Percentiles rank a stretch among this genome's conserved stretches.
Conservation (phyloP, 441 rosid species). For the Populus hybrid region DNA sequence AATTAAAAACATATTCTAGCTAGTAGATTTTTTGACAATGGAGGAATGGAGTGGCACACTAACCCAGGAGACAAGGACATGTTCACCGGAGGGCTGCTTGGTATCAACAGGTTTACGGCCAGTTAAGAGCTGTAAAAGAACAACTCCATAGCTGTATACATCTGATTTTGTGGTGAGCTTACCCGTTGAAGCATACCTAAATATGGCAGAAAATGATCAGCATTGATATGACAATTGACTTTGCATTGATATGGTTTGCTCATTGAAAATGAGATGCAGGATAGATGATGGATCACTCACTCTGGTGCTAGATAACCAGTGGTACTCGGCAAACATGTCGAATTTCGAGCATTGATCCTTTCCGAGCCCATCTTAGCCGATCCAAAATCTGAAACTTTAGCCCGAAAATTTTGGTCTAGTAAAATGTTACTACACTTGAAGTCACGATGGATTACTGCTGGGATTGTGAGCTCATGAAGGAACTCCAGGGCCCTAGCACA, state of each 20-base stretch:
- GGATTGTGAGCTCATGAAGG: conserved; percentile 63
- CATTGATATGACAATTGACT: conserved; percentile 19
- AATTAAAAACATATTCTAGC: neutral
- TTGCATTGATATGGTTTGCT: conserved; percentile 16
- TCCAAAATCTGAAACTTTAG: conserved; percentile 77
- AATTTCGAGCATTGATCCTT: conserved; percentile 66
- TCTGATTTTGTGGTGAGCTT: conserved; percentile 90
- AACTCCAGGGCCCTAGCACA: conserved; percentile 84
- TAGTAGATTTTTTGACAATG: neutral
- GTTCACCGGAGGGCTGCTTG: conserved; percentile 67
- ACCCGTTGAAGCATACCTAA: conserved; percentile 83
- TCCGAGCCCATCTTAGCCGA: conserved; percentile 76
- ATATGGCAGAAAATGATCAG: conserved; percentile 8
- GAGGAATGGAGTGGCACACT: conserved; percentile 19
- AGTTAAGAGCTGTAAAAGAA: conserved; percentile 76
- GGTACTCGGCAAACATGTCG: conserved; percentile 66
- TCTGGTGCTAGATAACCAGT: conserved; percentile 88
- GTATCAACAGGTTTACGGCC: conserved; percentile 75
- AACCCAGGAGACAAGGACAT: conserved; percentile 88
- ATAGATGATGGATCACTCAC: conserved; percentile 45
- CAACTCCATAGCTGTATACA: conserved; percentile 82
- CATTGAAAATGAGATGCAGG: conserved; percentile 15
- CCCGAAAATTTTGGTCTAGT: conserved; percentile 54
- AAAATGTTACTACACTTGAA: conserved; percentile 75
- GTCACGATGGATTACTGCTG: conserved; percentile 79